Percentiles rank a stretch among this genome's conserved stretches.
Conservation (phyloP, 768 basidiomycete species). For the Lactarius deliciosus region DNA sequence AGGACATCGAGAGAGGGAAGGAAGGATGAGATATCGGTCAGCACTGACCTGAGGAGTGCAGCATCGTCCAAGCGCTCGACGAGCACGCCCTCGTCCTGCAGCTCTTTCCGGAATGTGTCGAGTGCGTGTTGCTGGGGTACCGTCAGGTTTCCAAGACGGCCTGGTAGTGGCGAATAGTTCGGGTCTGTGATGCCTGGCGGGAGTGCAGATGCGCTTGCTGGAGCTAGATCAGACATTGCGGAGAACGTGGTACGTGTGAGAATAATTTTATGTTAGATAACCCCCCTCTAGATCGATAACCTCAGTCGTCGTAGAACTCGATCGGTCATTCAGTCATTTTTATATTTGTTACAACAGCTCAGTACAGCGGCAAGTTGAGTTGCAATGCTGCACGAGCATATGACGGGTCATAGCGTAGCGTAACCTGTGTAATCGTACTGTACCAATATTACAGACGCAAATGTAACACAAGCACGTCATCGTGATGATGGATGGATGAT, state of each 20-base stretch:
- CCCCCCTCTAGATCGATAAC: constrained; percentile 7
- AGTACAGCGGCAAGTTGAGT: constrained; percentile 37
- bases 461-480: constrained; percentile 12
- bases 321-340: neutral
- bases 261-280: neutral
- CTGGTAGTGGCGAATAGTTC: constrained; percentile 65
- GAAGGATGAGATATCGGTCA: neutral
- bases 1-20: neutral
- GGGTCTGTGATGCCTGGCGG: constrained; percentile 62
- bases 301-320: neutral
- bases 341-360: constrained; percentile 22
- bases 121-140: constrained; percentile 61
- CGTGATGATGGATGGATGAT: constrained; percentile 12
- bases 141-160: constrained; percentile 78
- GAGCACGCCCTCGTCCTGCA: constrained; percentile 59
- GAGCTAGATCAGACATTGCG: constrained; percentile 16
- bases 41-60: constrained; percentile 58
- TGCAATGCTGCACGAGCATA: constrained; percentile 29
- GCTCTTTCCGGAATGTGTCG: constrained; percentile 63
- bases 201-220: constrained; percentile 54
- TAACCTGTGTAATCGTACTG: constrained; percentile 19
- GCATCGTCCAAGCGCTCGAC: constrained; percentile 72
- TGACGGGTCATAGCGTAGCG: constrained; percentile 9
- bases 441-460: constrained; percentile 13
- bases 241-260: neutral